A percentile compares a stretch with the other conserved stretches of the same genome.
These are phyloP conservation scores for Iris macrosiphon DNA, from an alignment of 106 monocot genomes.

Conservation along the genomic window DNA sequence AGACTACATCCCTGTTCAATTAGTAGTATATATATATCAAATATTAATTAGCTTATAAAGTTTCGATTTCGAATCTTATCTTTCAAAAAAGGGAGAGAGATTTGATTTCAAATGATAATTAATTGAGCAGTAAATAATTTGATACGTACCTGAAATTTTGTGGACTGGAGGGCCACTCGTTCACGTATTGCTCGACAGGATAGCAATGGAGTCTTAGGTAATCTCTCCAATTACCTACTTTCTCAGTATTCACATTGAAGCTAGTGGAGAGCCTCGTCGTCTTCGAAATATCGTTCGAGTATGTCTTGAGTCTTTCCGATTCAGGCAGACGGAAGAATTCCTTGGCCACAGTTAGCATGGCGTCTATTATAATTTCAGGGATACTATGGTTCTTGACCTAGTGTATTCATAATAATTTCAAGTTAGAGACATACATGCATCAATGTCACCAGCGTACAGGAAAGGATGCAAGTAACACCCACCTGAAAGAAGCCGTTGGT, in stretches of 20 bases:
- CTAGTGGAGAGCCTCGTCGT: slow-evolving; percentile 74
- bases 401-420: too few species aligned
- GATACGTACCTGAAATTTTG: slow-evolving; percentile 44
- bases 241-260: slow-evolving; percentile 77
- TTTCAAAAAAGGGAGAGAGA: background rate
- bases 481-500: background rate
- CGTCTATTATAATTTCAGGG: slow-evolving; percentile 10
- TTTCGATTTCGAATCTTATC: background rate
- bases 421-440: too few species aligned
- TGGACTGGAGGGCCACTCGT: slow-evolving; percentile 67
- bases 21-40: background rate
- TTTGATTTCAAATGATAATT: background rate
- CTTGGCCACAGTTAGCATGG: slow-evolving; percentile 23
- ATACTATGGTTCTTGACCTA: slow-evolving; percentile 57
- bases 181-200: slow-evolving; percentile 55
- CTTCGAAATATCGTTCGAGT: slow-evolving; percentile 67
- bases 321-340: slow-evolving; percentile 64
- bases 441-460: too few species aligned
- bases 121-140: background rate
- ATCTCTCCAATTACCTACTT: slow-evolving; percentile 69
- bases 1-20: background rate
- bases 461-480: too few species aligned
- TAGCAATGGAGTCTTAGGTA: slow-evolving; percentile 80
- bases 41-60: too few species aligned
- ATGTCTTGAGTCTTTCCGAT: slow-evolving; percentile 52